phyloP scores from a whole-genome alignment of 2,329 filamentous ascomycete species.

The Onygenales sp. region DNA sequence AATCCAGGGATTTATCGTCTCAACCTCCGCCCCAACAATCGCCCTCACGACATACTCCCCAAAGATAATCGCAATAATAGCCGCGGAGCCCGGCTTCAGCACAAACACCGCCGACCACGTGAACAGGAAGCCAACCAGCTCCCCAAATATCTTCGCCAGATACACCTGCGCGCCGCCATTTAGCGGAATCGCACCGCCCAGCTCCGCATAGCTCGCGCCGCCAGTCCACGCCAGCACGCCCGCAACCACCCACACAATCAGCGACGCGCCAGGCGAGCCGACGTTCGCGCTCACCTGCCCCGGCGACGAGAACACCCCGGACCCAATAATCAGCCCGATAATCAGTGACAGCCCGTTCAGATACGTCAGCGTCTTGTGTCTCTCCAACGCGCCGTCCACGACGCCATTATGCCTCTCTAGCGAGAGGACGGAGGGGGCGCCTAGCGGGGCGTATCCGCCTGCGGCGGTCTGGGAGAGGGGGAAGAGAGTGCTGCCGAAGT shows the following conservation, averaged over 20 bases:
- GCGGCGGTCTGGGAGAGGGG: conserved; percentile 75
- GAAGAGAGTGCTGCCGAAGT: conserved; percentile 88
- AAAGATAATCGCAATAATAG: conserved; percentile 96
- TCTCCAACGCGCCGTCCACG: conserved; percentile 76
- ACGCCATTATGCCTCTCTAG: conserved; percentile 48
- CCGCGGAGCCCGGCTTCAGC: conserved; percentile 83
- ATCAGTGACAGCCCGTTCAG: conserved; percentile 87
- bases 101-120: conserved; percentile 94
- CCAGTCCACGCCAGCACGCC: conserved; percentile 95
- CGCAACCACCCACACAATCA: conserved; percentile 86
- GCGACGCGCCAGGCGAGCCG: conserved; percentile 78
- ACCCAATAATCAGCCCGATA: conserved; percentile 88
- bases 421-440: conserved; percentile 54
- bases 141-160: conserved; percentile 90
- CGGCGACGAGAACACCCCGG: conserved; percentile 90
- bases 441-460: conserved; percentile 71
- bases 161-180: conserved; percentile 95
- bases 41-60: conserved; percentile 93
- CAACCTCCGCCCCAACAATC: conserved; percentile 74
- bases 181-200: conserved; percentile 88
- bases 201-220: conserved; percentile 86
- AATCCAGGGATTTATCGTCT: conserved; percentile 73
- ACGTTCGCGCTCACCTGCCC: conserved; percentile 87
- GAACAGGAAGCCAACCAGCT: conserved; percentile 86
- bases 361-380: conserved; percentile 91